Evolutionary conservation across 805 yeast species (phyloP).

Genomic region (Yamadazyma philogaea): DNA sequence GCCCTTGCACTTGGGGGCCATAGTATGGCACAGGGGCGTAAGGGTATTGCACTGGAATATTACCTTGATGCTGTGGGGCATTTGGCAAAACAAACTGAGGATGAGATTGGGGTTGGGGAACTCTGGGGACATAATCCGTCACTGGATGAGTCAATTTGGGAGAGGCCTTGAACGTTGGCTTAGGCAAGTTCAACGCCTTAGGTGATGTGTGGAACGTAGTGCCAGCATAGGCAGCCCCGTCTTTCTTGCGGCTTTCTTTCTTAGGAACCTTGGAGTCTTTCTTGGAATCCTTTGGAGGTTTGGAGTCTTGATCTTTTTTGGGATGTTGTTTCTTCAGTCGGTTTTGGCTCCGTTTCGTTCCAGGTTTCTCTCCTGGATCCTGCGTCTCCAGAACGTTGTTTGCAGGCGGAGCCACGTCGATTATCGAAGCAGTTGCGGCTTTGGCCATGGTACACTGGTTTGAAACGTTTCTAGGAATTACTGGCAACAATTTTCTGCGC

Average conservation of each 20-base stretch:
- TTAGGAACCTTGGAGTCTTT: neutral
- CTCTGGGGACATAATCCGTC: slow-evolving; percentile 13
- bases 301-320: neutral
- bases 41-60: neutral
- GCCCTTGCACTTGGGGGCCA: neutral
- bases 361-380: neutral
- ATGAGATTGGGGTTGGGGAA: slow-evolving; percentile 3
- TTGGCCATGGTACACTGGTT: neutral
- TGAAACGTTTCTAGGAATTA: neutral
- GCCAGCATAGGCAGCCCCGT: slow-evolving; percentile 48
- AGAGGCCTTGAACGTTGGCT: slow-evolving; percentile 44
- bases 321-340: neutral
- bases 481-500: neutral
- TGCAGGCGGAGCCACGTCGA: neutral
- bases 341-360: neutral
- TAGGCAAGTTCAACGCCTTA: slow-evolving; percentile 53
- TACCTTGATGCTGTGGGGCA: neutral
- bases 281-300: neutral
- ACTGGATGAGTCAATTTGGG: slow-evolving; percentile 23
- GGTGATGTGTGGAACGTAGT: slow-evolving; percentile 57
- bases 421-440: slow-evolving; percentile 2
- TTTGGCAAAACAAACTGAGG: neutral
- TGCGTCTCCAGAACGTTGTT: neutral
- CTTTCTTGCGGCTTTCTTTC: slow-evolving; percentile 5
- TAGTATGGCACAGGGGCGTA: neutral